Conservation (phyloP, 805 yeast species). For the Tetrapisispora nanseiensis region DNA sequence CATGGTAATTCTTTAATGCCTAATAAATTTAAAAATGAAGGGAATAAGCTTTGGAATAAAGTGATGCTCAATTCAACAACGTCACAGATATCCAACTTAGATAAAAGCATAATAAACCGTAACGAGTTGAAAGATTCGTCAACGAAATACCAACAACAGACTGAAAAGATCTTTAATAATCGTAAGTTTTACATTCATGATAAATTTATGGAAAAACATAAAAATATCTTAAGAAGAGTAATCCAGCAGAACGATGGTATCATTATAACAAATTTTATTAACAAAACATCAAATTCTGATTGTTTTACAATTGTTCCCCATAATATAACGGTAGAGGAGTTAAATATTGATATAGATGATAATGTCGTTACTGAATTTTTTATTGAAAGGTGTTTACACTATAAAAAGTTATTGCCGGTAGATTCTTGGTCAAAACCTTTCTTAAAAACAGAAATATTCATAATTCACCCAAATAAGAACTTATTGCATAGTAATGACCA, state of each 20-base stretch:
- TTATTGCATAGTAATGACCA: conserved; percentile 11
- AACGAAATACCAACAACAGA: neutral
- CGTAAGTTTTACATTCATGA: conserved; percentile 11
- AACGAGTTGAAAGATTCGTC: neutral
- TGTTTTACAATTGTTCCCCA: conserved; percentile 17
- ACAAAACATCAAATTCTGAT: neutral
- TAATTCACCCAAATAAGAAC: conserved; percentile 19
- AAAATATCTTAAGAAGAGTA: conserved; percentile 15
- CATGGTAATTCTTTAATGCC: conserved; percentile 2
- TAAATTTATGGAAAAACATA: conserved; percentile 13
- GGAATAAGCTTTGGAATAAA: conserved; percentile 23
- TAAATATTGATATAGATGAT: conserved; percentile 7
- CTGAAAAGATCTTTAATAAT: conserved; percentile 9
- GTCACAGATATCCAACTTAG: neutral
- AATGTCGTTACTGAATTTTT: conserved; percentile 67
- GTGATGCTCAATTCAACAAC: conserved; percentile 13
- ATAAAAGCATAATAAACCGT: neutral
- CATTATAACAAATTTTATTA: neutral
- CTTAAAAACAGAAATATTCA: conserved; percentile 18
- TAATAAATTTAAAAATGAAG: conserved; percentile 22
- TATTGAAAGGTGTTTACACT: conserved; percentile 61
- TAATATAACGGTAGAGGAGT: conserved; percentile 9
- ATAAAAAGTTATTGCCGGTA: conserved; percentile 33
- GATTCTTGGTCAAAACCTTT: conserved; percentile 63
- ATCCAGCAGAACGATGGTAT: conserved; percentile 21